phyloP scores from a whole-genome alignment of 2,329 filamentous ascomycete species.

The Neodidymelliopsis sp. region DNA sequence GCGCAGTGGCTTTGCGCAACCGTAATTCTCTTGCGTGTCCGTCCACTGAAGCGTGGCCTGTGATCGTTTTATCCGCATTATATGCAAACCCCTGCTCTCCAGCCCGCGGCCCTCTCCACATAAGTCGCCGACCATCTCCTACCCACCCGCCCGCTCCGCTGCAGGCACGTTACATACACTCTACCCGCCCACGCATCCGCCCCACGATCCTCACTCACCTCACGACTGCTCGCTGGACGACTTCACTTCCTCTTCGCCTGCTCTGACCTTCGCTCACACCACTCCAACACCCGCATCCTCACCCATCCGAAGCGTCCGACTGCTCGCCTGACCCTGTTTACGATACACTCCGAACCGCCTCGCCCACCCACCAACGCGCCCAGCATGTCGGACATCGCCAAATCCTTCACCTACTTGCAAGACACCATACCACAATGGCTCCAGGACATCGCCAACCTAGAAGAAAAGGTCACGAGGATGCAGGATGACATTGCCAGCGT shows the following conservation, averaged over 20 bases:
- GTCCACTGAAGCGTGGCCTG: constrained; percentile 31
- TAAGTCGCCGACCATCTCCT: constrained; percentile 25
- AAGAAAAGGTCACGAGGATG: constrained; percentile 44
- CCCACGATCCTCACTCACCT: constrained; percentile 14
- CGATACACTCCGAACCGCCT: background rate
- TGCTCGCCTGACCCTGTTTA: constrained; percentile 3
- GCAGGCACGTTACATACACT: constrained; percentile 16
- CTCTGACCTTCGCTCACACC: constrained; percentile 6
- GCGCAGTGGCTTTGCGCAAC: constrained; percentile 36
- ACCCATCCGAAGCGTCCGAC: constrained; percentile 1
- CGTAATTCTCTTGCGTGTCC: constrained; percentile 33
- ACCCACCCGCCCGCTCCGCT: constrained; percentile 21
- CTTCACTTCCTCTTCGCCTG: constrained; percentile 4
- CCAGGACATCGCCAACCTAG: constrained; percentile 39
- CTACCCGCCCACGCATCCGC: constrained; percentile 15
- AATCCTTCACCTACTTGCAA: constrained; percentile 48
- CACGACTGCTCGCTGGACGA: constrained; percentile 28
- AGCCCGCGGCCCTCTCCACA: constrained; percentile 32
- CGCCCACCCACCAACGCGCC: constrained; percentile 7
- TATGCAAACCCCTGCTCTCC: constrained; percentile 34
- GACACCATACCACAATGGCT: constrained; percentile 51
- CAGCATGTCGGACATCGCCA: constrained; percentile 49
- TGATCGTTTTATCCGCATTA: constrained; percentile 36
- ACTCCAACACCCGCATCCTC: constrained; percentile 3
- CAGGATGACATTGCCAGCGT: constrained; percentile 44